Base-by-base conservation (phyloP, 2,329 filamentous ascomycete genomes). In the Aspergillus awamori region DNA sequence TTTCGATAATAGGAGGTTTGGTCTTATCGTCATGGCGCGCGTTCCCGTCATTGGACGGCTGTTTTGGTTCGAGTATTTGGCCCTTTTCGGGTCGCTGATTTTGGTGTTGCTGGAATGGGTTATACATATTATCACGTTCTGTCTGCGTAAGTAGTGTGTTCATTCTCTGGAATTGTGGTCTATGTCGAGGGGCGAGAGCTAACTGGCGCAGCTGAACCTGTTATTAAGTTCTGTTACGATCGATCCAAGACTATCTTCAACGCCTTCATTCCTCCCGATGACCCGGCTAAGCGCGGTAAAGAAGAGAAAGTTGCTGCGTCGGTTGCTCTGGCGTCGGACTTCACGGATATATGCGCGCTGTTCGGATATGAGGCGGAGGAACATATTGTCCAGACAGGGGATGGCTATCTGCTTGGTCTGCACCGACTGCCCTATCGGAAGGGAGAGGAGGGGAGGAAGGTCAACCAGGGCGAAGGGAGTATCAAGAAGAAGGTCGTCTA, bases 291-390 rank as follows among this genome's bases (percentile, higher is more conserved):
- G 8, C 86, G 89, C 61, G 85, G 86, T 62, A 87, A 85, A 71
- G 89, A 88, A 71, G 90, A 89, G 73, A 82, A 85, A 41, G 83
- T 92, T 59, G 92, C 91, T 41, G 85, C 81, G n/a, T 87, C 88
- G 8, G 88, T 99, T 60, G 89, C 92, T 59, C 89, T 95, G 72
- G 92, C 94, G 4, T 87, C 91, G 63, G 95, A 98, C 73, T 98
- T 99, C 75, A 87, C 92, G 49, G 94, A 98, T 72, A 85, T 99
- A n/a, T 98, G 94, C 77, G 89, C 88, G 41, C 80, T 97, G 11
- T 97, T 89, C 76, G 94, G 93, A 51, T 98, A 97, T 77, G 90
- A 92, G 69, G 92, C 94, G 5, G 95, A 99, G 76, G 95, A 99
- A 78, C 95, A 99, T 75, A 89, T 99, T 53, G 91, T 96, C 10